Base-by-base conservation (phyloP, 495 filamentous ascomycete species). In the Penicillium antarcticum region DNA sequence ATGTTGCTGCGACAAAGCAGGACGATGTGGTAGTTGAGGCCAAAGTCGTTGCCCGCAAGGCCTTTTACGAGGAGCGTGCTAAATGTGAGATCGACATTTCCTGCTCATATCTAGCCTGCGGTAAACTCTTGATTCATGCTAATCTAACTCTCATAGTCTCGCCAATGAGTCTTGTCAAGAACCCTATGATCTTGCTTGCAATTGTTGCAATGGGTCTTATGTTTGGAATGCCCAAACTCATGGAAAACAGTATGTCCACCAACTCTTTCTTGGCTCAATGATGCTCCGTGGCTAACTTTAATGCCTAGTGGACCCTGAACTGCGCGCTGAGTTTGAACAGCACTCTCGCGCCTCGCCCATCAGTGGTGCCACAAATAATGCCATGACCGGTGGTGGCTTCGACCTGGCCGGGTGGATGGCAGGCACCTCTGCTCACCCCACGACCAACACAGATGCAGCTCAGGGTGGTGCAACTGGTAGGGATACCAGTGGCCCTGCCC, bases 151-250 rank as follows among this genome's bases (percentile, higher is more conserved):
- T 36, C n/a, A 42, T 42, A 79, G 73, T 80, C 57, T 80, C 78
- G 11, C 79, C 83, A 6, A 55, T 96, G 47, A 77, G 80, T 53
- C 81, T 97, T 36, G 76, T 97, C 58, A 88, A 89, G 70, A 96
- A 87, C 61, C 94, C 94, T 3, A 97, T 97, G 88, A 95, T 98
- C 48, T 72, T 98, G 38, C 81, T 98, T 70, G 88, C 87, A 11
- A 65, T 96, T 17, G 84, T 92, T 18, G 87, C 85, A 26, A 76
- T 97, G 76, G 84, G 67, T 0, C 69, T 95, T 39, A 91, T 95
- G 35, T 72, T 97, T 43, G 91, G 91, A 23, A 84, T 97, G 84
- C 94, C 94, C 8, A 92, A 96, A 69, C 64, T 98, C 31, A 82
- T 97, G 71, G 91, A 97, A 44, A 97, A 95, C 57, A 95, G 92